Base-by-base conservation (phyloP, 2,329 filamentous ascomycete genomes). In the Chalaropsis thielavioides region DNA sequence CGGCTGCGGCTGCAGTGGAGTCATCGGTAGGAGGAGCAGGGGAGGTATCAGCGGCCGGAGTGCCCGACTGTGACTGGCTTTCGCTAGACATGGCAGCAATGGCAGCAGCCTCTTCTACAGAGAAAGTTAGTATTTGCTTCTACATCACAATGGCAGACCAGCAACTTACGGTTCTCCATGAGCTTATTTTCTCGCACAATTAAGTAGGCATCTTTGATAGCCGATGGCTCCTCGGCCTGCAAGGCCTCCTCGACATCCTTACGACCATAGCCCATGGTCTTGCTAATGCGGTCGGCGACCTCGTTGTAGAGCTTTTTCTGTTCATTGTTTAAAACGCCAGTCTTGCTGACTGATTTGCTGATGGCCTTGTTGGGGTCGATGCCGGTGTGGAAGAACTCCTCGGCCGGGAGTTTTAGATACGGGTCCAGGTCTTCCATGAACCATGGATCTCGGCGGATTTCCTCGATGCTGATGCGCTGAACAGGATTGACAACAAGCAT, bases 171-270 rank as follows among this genome's bases (percentile, higher is more conserved):
- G 74, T 91, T 95, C 64, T 92, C 89, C 92, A 97, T 97, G 73
- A 97, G 83, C 74, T 96, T 94, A 73, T 97, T 97, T 75, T 99
- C 94, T 63, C 92, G 85, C 31, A 99, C 90, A 74, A 99, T 99
- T 76, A 96, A 86, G 77, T 97, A 99, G 1, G 94, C 94, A 76
- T 99, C 94, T 77, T 99, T 99, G 79, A 99, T 96, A 11, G 94
- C 92, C 66, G 92, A 97, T 13, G 94, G 94, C 74, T 99, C 94
- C 63, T 94, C 86, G 65, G 90, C 91, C 71, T 88, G 87, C 68
- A 99, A 79, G 24, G 94, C 92, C 75, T 97, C 94, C 73, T 96
- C 89, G 63, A 99, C 92, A 77, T 99, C 94, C 68, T 88, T 88
- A 73, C 90, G 92, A 43, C 88, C 91, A 73, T 99, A 99, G 67